phyloP scores from a whole-genome alignment of 2,329 filamentous ascomycete species.

The Dactylonectria estremocensis region DNA sequence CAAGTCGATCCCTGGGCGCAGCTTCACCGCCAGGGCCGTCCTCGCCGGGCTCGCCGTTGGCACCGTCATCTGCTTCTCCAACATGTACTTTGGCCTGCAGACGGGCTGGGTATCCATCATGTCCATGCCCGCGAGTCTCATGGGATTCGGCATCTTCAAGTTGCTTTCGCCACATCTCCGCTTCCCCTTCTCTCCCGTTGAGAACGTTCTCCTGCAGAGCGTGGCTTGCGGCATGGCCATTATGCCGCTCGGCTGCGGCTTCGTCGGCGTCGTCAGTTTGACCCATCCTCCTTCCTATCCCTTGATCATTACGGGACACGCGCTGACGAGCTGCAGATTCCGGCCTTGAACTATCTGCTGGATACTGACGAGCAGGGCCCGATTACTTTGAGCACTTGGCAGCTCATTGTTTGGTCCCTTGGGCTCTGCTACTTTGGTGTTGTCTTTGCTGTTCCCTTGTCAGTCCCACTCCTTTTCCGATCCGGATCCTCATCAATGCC shows the following conservation, averaged over 20 bases:
- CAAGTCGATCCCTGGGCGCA: constrained; percentile 64
- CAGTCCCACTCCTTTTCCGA: constrained; percentile 42
- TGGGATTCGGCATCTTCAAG: constrained; percentile 96
- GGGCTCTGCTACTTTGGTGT: constrained; percentile 98
- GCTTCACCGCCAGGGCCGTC: constrained; percentile 89
- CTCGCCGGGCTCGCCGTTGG: constrained; percentile 87
- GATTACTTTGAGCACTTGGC: constrained; percentile 78
- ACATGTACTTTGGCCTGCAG: constrained; percentile 99
- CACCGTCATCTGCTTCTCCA: constrained; percentile 93
- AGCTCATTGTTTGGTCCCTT: constrained; percentile 90
- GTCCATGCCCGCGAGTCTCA: constrained; percentile 95
- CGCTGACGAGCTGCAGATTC: constrained; percentile 67
- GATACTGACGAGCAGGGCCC: constrained; percentile 84
- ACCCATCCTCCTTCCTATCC: not conserved
- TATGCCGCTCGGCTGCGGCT: constrained; percentile 96
- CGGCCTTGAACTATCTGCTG: constrained; percentile 90
- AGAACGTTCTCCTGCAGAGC: constrained; percentile 97
- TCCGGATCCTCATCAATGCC: constrained; percentile 9
- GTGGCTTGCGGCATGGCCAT: constrained; percentile 96
- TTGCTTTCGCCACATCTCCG: constrained; percentile 79
- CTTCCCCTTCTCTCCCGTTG: constrained; percentile 91
- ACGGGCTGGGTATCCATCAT: constrained; percentile 84
- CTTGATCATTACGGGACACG: not conserved
- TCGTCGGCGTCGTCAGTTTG: constrained; percentile 84
- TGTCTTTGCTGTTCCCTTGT: constrained; percentile 92